Evolutionary conservation across 805 yeast species (phyloP), one percentile per base, ranked within the genome.

Genomic region (Zygoascus ofunaensis): DNA sequence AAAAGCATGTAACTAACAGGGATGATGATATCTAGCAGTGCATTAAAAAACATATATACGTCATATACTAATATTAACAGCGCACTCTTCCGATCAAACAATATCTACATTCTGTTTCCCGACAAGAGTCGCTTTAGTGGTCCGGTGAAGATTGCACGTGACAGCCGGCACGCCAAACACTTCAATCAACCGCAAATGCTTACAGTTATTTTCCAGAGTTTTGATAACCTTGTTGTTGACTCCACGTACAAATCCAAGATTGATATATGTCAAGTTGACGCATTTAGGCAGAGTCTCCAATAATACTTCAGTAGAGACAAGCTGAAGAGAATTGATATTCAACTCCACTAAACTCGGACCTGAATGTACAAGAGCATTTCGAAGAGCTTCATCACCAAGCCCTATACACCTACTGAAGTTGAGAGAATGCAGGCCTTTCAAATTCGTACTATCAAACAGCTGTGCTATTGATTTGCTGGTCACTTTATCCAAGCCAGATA

Each of bases 241-340:
- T 18, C 77, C 68, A 34, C 94, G 68, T 2, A 87, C 84, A 62
- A 90, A 90, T 0, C 97, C 94, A 12, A 79, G 57, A 59, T 90
- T 92, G 15, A 85, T 54, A 28, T 76, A 72, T 0, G 86, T 77
- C 36, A 90, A 63, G 23, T 79, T 71, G 1, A 87, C 84, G 37
- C 78, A 67, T 12, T 59, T 48, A 17, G 47, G 54, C 12, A 64
- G 42, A 14, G 46, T 34, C 19, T 51, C 52, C 24, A 62, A 42
- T 4, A 50, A 21, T 12, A 61, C 41, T 4, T 67, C 65, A 14
- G 69, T 64, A 0, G 83, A 68, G 1, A 90, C 52, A 7, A 64
- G 64, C 49, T 76, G 72, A n/a, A 87, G 57, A 0, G 95, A 84
- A 58, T 90, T 90, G 47, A 92, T 49, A 50, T 75, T 78, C 22